A percentile compares a stretch with the other conserved stretches of the same genome.
Evolutionary conservation across 1,284 basidiomycete species (phyloP).

Genomic region (Leccinum holopus): DNA sequence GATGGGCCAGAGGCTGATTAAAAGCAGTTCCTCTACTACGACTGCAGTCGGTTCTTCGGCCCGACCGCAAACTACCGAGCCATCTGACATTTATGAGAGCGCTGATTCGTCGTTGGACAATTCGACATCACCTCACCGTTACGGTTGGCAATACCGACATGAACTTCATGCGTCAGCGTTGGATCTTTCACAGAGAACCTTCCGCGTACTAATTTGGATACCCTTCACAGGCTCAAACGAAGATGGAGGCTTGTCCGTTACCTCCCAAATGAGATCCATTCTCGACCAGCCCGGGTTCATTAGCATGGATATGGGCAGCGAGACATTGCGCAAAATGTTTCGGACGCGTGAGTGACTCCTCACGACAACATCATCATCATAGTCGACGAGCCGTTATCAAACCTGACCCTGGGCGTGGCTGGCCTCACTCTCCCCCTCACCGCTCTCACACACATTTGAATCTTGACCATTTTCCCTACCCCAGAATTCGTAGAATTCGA

Average conservation of each 20-base stretch:
- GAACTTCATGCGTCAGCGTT: slow-evolving; percentile 11
- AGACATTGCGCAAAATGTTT: slow-evolving; percentile 41
- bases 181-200: neutral
- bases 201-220: slow-evolving; percentile 4
- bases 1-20: neutral
- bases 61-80: neutral
- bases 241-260: slow-evolving; percentile 37
- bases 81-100: neutral
- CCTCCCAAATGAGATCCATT: slow-evolving; percentile 40
- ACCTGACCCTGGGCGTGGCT: neutral
- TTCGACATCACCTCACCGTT: neutral
- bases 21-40: neutral
- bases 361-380: neutral
- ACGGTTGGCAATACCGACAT: too few species aligned
- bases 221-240: slow-evolving; percentile 7
- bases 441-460: neutral
- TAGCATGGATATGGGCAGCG: slow-evolving; percentile 31
- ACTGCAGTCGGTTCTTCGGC: neutral
- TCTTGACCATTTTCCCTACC: neutral
- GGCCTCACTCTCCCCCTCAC: neutral
- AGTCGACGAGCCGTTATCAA: neutral
- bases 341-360: slow-evolving; percentile 31
- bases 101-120: neutral
- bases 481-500: slow-evolving; percentile 28
- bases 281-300: slow-evolving; percentile 40